These are phyloP conservation scores for Eutrema yunnanense DNA, from an alignment of 345 rosid species.

Conservation along the genomic window DNA sequence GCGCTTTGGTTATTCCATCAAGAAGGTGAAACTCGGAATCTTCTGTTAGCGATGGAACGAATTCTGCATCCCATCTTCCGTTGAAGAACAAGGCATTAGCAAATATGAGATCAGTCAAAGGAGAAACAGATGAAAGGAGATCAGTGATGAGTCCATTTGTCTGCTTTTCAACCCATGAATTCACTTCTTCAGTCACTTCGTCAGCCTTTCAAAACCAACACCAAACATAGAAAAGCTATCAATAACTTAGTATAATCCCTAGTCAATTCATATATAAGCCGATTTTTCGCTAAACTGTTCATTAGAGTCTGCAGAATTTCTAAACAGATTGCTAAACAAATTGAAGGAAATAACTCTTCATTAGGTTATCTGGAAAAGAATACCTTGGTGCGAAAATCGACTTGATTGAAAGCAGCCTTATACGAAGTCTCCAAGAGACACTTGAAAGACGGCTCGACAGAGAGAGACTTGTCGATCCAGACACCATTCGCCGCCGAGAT, in stretches of 20 bases:
- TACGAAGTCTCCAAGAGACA: conserved; percentile 42
- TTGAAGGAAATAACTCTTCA: no score
- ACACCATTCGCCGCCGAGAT: conserved; percentile 51
- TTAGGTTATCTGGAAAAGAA: background rate
- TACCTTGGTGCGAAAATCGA: conserved; percentile 71
- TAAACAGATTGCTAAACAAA: no score
- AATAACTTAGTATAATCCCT: background rate
- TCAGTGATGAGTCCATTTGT: conserved; percentile 21
- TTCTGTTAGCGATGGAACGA: background rate
- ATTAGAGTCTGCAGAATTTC: no score
- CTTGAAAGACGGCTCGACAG: conserved; percentile 51
- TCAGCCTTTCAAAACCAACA: conserved; percentile 36
- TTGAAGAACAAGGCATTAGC: conserved; percentile 18
- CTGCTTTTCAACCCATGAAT: conserved; percentile 52
- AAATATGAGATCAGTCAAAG: conserved; percentile 7
- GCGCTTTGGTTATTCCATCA: conserved; percentile 10
- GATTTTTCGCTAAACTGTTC: background rate
- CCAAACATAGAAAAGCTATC: no score
- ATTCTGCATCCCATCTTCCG: conserved; percentile 2
- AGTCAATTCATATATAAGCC: background rate
- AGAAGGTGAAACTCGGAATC: conserved; percentile 12
- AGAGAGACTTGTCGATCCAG: conserved; percentile 52
- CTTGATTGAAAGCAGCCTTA: conserved; percentile 51
- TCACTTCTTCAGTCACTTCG: conserved; percentile 50
- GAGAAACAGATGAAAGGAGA: background rate